A percentile compares a stretch with the other conserved stretches of the same genome.
phyloP scores from a whole-genome alignment of 2,329 filamentous ascomycete species.

The Verticillium dahliae region DNA sequence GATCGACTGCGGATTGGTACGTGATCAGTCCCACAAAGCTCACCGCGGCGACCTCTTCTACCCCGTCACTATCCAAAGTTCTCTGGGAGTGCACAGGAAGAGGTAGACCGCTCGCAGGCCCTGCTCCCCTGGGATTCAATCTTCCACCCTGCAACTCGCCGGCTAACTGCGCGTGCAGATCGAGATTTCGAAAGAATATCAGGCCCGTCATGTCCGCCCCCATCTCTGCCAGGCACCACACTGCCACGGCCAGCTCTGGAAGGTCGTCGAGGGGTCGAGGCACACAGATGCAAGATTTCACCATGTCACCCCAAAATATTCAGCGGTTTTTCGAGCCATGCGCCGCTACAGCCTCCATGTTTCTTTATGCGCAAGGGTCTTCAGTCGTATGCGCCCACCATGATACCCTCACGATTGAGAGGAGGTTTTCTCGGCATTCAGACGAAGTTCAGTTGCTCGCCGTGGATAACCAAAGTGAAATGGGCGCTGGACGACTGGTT shows the following conservation, averaged over 20 bases:
- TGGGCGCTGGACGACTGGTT: conserved; percentile 75
- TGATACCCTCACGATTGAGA: conserved; percentile 83
- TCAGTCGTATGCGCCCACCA: conserved; percentile 84
- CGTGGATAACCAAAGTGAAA: conserved; percentile 86
- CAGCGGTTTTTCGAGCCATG: conserved; percentile 71
- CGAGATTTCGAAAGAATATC: conserved; percentile 22
- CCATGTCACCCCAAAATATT: conserved; percentile 42
- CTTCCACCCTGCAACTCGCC: conserved; percentile 15
- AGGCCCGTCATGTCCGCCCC: conserved; percentile 51
- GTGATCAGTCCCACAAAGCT: conserved; percentile 28
- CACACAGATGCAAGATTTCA: conserved; percentile 43
- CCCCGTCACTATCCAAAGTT: background rate
- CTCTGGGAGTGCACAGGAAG: conserved; percentile 9
- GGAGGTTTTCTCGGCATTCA: conserved; percentile 75
- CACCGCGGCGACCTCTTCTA: conserved; percentile 8
- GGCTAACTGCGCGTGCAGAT: conserved; percentile 17
- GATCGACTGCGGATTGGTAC: conserved; percentile 28
- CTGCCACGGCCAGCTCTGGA: conserved; percentile 51
- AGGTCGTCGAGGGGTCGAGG: conserved; percentile 43
- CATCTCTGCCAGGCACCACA: conserved; percentile 51
- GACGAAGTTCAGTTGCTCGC: conserved; percentile 79
- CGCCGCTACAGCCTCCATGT: conserved; percentile 83
- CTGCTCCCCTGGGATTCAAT: conserved; percentile 12
- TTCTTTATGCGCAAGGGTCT: conserved; percentile 80
- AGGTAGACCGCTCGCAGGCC: conserved; percentile 2